Base-by-base conservation (phyloP, 306 rosid species). In the Delonix regia region DNA sequence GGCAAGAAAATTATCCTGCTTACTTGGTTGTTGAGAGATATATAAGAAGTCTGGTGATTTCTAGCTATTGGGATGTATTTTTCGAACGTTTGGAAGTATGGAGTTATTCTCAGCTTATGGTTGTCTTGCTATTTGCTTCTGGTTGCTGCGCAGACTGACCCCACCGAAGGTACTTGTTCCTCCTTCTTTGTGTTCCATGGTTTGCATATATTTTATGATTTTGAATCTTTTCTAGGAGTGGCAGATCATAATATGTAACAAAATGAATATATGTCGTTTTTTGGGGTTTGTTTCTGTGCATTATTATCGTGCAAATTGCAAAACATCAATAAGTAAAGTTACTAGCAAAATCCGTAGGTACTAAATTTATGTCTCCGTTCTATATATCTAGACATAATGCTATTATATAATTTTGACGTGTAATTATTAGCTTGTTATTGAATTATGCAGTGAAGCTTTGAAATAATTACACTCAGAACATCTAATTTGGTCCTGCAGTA, bases 111-210 rank as follows among this genome's bases (percentile, higher is more conserved):
- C 80, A 44, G 70, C 53, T 19, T 85, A 73, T 87, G 83, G 83
- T 87, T 89, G 77, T 83, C 82, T 19, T 94, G 85, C 83, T 87
- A 75, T 81, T 79, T 85, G 25, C 82, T 65, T 18, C 75, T 73
- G 33, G 86, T 51, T 39, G 74, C 78, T 56, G 96, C 83, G 2
- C 85, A 86, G 81, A 90, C 93, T 8, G 0, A 78, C 21, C 85
- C 87, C 6, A 61, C 13, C 3, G 99, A 95, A 92, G 97, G 99
- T 92, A 76, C 61, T 73, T 5, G 25, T 65, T 45, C 27, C 33
- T 73, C n/a, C n/a, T 45, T 7, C 68, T 19, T 60, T 63, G 70
- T 74, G 70, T 83, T 74, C 64, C 27, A 42, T 41, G 21, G 19
- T 69, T 78, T 76, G 57, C 3, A 70, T 36, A 62, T 67, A 25